Conservation (phyloP, 106 monocot genomes). For the Allium cepa region DNA sequence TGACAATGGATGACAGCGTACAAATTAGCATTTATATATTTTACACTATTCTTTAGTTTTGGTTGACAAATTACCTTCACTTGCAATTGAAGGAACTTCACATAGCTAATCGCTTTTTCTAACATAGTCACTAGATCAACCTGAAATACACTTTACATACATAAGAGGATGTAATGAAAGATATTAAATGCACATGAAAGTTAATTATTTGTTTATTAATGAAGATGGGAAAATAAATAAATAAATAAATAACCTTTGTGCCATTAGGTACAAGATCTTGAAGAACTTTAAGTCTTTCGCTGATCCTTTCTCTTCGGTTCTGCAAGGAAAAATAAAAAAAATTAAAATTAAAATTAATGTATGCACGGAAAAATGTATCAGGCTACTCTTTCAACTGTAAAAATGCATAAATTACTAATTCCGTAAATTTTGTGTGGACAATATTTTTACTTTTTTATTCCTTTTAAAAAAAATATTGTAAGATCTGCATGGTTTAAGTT, state of each 20-base stretch:
- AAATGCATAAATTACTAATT: too few relatives aligned
- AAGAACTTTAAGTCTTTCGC: slow-evolving; percentile 77
- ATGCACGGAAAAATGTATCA: too few relatives aligned
- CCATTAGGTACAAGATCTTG: slow-evolving; percentile 95
- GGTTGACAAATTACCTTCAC: slow-evolving; percentile 52
- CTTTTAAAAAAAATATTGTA: not conserved
- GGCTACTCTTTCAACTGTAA: too few relatives aligned
- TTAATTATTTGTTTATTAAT: not conserved
- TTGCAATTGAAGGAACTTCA: slow-evolving; percentile 97
- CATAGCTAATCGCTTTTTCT: slow-evolving; percentile 94
- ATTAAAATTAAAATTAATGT: not conserved
- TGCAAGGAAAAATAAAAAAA: slow-evolving; percentile 1
- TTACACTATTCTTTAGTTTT: not conserved
- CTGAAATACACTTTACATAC: slow-evolving; percentile 18
- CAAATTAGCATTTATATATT: too few relatives aligned
- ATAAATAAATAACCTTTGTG: slow-evolving; percentile 45
- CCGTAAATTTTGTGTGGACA: too few relatives aligned
- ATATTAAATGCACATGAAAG: too few relatives aligned
- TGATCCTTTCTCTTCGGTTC: slow-evolving; percentile 85
- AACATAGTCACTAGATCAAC: slow-evolving; percentile 97
- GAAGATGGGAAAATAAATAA: not conserved
- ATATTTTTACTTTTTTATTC: not conserved
- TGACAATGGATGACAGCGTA: not conserved
- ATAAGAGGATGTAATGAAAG: too few relatives aligned
- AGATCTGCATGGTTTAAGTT: too few relatives aligned